Conservation (phyloP, 176 grass and related monocot species). For the Hordeum vulgare region MorexV3_pseudomolecules_assembly NC_058522.1:781177-781676, state of each 20-base stretch:
- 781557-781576: background rate
- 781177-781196: background rate
- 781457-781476: background rate
- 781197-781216: background rate
- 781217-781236: slow-evolving; percentile 16
- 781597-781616: background rate
- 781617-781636: background rate
- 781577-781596: background rate
- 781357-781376: too few species aligned
- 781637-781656: background rate
- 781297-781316: too few species aligned
- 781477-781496: background rate
- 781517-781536: slow-evolving; percentile 17
- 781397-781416: too few species aligned
- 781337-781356: too few species aligned
- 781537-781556: background rate
- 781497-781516: background rate
- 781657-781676: background rate
- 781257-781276: background rate
- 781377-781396: too few species aligned
- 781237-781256: background rate
- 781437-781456: background rate
- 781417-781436: too few species aligned
- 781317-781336: too few species aligned
- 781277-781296: background rate